Conservation (phyloP, 2,329 filamentous ascomycete genomes). For the Penicillium aurantiogriseum region DNA sequence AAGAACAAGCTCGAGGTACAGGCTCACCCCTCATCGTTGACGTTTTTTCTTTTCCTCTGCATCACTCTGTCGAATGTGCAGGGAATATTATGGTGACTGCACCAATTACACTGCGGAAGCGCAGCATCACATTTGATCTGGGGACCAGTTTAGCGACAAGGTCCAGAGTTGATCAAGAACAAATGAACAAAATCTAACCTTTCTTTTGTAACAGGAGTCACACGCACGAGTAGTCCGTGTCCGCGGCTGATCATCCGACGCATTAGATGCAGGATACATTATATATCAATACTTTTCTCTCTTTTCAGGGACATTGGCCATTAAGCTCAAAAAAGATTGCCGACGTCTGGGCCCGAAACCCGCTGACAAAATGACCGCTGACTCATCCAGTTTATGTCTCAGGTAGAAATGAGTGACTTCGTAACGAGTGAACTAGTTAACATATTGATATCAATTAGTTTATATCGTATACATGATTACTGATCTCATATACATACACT, state of each 20-base stretch:
- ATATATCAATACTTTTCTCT: not conserved
- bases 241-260: slow-evolving; percentile 17
- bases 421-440: no score
- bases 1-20: not conserved
- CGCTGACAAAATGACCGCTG: slow-evolving; percentile 1
- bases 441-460: not conserved
- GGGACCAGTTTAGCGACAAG: not conserved
- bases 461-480: not conserved
- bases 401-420: not conserved
- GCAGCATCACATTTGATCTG: slow-evolving; percentile 54
- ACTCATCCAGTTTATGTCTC: not conserved
- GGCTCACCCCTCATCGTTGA: slow-evolving; percentile 24
- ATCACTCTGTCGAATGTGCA: slow-evolving; percentile 48
- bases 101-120: slow-evolving; percentile 51
- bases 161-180: not conserved
- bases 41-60: slow-evolving; percentile 30
- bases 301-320: not conserved
- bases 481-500: not conserved
- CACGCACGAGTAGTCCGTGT: slow-evolving; percentile 43
- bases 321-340: not conserved
- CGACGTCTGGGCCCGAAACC: not conserved
- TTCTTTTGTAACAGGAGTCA: slow-evolving; percentile 52
- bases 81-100: slow-evolving; percentile 47
- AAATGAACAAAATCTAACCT: slow-evolving; percentile 38
- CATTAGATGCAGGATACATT: slow-evolving; percentile 22